These are phyloP conservation scores for Nitzschia palea DNA, from an alignment of 108 stramenopile genomes.

Conservation along the genomic window DNA sequence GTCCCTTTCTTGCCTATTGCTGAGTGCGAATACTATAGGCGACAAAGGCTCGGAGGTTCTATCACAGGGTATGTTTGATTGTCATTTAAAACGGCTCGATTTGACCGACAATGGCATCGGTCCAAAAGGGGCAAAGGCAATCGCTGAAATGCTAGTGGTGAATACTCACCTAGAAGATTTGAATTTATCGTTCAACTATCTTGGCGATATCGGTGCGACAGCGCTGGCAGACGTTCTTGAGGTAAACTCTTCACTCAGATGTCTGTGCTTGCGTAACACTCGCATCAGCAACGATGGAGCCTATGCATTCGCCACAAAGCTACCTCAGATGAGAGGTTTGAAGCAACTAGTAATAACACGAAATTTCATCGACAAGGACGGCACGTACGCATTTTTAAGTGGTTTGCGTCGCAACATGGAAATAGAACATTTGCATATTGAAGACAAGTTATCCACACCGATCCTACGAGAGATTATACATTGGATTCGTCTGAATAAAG, in stretches of 20 bases:
- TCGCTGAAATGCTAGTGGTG: slow-evolving; percentile 16
- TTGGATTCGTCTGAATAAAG: slow-evolving; percentile 28
- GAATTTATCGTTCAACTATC: slow-evolving; percentile 21
- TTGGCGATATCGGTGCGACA: slow-evolving; percentile 11
- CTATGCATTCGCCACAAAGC: neutral
- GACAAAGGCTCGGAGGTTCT: neutral
- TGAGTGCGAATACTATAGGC: neutral
- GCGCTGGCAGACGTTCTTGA: slow-evolving; percentile 1
- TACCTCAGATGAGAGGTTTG: slow-evolving; percentile 17
- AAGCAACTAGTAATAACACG: slow-evolving; percentile 17
- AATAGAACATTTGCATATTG: slow-evolving; percentile 18
- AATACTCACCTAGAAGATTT: slow-evolving; percentile 17
- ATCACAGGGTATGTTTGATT: neutral
- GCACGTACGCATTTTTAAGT: slow-evolving; percentile 1
- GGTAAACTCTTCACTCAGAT: slow-evolving; percentile 3
- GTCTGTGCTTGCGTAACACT: slow-evolving; percentile 5
- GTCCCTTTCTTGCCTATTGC: neutral
- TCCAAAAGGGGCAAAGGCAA: neutral
- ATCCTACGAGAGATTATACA: slow-evolving; percentile 15
- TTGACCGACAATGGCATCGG: slow-evolving; percentile 22
- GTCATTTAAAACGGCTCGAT: neutral
- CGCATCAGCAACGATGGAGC: slow-evolving; percentile 17
- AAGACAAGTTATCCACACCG: neutral
- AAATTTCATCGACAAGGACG: slow-evolving; percentile 6
- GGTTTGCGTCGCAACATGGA: slow-evolving; percentile 27